phyloP scores from a whole-genome alignment of 2,329 filamentous ascomycete species.

The Botryosphaeria dothidea region DNA sequence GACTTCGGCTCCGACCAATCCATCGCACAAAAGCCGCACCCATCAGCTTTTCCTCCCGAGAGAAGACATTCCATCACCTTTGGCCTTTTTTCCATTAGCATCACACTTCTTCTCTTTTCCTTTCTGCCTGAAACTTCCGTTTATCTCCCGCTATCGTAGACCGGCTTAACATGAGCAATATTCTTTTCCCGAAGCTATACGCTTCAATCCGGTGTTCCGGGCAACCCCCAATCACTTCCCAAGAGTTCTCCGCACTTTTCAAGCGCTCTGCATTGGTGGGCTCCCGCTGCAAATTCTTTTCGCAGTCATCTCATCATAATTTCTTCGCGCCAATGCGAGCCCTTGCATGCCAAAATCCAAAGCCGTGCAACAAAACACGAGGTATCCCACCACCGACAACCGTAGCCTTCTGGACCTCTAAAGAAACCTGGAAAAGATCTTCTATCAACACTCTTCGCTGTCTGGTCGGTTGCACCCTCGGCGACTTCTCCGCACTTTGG shows the following conservation, averaged over 20 bases:
- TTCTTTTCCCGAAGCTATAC: too few relatives aligned
- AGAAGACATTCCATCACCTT: neutral
- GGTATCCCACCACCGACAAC: neutral
- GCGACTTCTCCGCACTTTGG: constrained; percentile 61
- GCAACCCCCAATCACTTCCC: too few relatives aligned
- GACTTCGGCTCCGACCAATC: neutral
- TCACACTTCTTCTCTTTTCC: neutral
- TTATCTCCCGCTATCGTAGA: too few relatives aligned
- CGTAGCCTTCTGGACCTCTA: constrained; percentile 38
- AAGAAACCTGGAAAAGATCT: constrained; percentile 50
- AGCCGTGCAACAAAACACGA: neutral
- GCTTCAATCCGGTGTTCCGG: too few relatives aligned
- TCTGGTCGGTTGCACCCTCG: constrained; percentile 55
- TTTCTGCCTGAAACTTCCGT: too few relatives aligned
- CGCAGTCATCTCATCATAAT: neutral
- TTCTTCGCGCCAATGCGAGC: neutral
- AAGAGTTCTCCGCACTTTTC: too few relatives aligned
- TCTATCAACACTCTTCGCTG: constrained; percentile 58
- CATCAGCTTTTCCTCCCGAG: neutral
- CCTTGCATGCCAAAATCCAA: neutral
- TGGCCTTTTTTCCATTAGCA: neutral
- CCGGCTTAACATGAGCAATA: too few relatives aligned
- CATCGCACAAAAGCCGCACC: constrained; percentile 5
- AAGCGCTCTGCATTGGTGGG: too few relatives aligned
- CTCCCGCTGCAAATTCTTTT: too few relatives aligned